Evolutionary conservation across 1,139 yeast species (phyloP), one percentile per base, ranked within the genome.

Genomic region (Kodamaea fungicola): DNA sequence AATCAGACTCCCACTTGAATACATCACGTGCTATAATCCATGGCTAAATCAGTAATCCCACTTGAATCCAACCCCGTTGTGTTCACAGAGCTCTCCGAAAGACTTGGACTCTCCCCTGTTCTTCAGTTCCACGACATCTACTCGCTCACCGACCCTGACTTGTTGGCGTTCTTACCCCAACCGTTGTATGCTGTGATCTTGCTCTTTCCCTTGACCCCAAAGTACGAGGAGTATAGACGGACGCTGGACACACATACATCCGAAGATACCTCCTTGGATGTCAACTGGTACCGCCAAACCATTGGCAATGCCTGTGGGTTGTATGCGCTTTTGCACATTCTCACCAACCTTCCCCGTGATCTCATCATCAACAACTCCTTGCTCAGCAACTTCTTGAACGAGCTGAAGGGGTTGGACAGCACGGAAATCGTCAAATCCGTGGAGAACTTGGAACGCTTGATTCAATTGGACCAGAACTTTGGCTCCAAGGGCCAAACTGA

Each of bases 271-370:
- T 30, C 13, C 13, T 3, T 2, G n/a, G 26, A 28, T 4, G 63
- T 76, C 8, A 52, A 67, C 22, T 90, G 97, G 97, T 80, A 79
- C 51, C 79, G 78, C 45, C 98, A 92, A 52, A 81, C 92, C 1
- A 80, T 92, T 28, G 78, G 79, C 43, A 92, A 92, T 57, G 95
- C 96, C 0, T 92, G 98, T 63, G 98, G 98, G 4, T 74, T 94
- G 33, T 88, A 85, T 61, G 98, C 96, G 0, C 62, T 92, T 34
- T 62, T 92, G 23, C 97, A 92, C 52, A 70, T 86, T 0, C 61
- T 88, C 28, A 62, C 81, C 22, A 92, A 92, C 55, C 64, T 84
- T 37, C 76, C 80, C 2, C 46, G 52, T 2, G 78, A 73, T 25
- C 59, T 60, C 42, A 69, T 59, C 44, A 74, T 57, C 41, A 54